These are phyloP conservation scores for Calonectria multiphialidica DNA, from an alignment of 2,329 filamentous ascomycete genomes.

Conservation along the genomic window DNA sequence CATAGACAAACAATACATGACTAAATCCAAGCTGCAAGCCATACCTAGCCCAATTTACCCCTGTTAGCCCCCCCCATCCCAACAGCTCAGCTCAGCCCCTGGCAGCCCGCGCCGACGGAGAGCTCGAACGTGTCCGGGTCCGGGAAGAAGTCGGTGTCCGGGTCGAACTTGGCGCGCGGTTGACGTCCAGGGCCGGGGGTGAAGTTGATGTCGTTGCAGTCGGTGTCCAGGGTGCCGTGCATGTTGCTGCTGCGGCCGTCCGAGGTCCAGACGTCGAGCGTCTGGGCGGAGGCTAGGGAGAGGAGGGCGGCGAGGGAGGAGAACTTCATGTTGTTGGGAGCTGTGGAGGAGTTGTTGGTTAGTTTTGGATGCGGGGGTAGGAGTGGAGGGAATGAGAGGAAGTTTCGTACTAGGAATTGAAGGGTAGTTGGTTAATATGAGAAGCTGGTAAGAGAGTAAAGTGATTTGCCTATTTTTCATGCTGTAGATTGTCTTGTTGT, in stretches of 20 bases:
- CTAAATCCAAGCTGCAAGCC: too few species aligned
- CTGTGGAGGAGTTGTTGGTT: neutral
- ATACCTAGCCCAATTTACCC: too few species aligned
- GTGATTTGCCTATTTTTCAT: neutral
- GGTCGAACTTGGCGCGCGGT: constrained; percentile 18
- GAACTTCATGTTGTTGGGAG: constrained; percentile 6
- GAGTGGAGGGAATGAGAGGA: too few species aligned
- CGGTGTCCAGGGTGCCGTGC: constrained; percentile 3
- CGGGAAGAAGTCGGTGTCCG: neutral
- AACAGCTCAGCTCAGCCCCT: constrained; percentile 9
- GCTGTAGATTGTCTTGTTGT: neutral
- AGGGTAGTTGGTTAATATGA: neutral
- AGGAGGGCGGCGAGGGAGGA: neutral
- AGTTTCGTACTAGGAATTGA: neutral
- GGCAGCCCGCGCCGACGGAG: constrained; percentile 2
- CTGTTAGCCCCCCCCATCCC: constrained; percentile 5
- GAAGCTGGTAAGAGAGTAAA: neutral
- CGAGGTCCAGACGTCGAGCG: constrained; percentile 9
- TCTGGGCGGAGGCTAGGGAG: constrained; percentile 10
- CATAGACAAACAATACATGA: too few species aligned
- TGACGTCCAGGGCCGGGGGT: constrained; percentile 4
- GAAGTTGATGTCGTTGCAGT: constrained; percentile 11
- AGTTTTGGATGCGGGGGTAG: too few species aligned
- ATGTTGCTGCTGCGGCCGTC: constrained; percentile 14
- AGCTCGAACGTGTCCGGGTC: constrained; percentile 20